Evolutionary conservation across 2,329 filamentous ascomycete species (phyloP), one percentile per base, ranked within the genome.

Genomic region (Dryadomyces quercivorus): DNA sequence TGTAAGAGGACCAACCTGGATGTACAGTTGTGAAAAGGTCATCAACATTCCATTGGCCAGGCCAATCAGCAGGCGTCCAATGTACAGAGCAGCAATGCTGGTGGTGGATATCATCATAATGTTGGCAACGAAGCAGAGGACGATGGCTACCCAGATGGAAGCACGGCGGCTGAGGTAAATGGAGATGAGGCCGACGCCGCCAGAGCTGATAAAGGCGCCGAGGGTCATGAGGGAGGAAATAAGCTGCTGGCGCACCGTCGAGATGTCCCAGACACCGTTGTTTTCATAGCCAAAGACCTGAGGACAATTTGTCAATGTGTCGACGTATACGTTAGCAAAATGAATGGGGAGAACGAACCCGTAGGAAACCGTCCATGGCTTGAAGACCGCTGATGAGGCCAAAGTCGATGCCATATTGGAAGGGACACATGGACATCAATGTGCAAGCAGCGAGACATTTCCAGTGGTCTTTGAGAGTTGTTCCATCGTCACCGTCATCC

Each of bases 101-200:
- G 69, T 71, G 0, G 75, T 78, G 3, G 72, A 69, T 75, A 81
- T 80, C 77, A 81, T 81, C 60, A 80, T 70, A 18, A 78, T 66
- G 58, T 80, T 80, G 16, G 76, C 68, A 3, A 75, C 64, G 57
- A 67, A 70, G 58, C 75, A 78, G 9, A 76, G 63, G 1, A 73
- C n/a, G 55, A 73, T 75, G 2, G 75, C 76, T 4, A 70, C 57
- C 72, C 72, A 74, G 8, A 75, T 65, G 31, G 68, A 70, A 22
- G 67, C 57, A 36, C 66, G 69, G 6, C 68, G 59, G 57, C 63
- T 59, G 59, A 72, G 13, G 56, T 61, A 59, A 1, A 61, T 59
- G 0, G 70, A 69, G 3, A 66, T 68, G 22, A 69, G 62, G 0
- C 72, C 73, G 2, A 72, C 71, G 0, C 67, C 64, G 1, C 65